phyloP scores from a whole-genome alignment of 306 rosid genomes.

The barrel medic (Medicago truncatula) region DNA sequence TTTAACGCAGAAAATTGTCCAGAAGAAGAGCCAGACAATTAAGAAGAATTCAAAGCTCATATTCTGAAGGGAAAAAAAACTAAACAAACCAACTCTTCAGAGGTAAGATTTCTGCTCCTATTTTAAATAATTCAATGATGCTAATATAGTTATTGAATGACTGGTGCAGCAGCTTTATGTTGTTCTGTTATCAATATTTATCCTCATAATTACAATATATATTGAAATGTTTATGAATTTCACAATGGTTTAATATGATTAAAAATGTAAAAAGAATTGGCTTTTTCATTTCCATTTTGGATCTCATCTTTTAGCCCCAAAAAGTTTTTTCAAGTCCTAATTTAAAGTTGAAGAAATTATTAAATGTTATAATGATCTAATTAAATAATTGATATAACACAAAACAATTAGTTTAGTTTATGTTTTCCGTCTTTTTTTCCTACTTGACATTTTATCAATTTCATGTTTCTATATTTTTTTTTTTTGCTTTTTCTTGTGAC shows the following conservation, averaged over 20 bases:
- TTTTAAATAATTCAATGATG: too few species aligned
- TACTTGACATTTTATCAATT: constrained; percentile 2
- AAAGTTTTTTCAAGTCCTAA: neutral
- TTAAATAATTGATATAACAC: constrained; percentile 15
- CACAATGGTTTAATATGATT: neutral
- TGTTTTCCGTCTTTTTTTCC: constrained; percentile 14
- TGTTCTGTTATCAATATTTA: constrained; percentile 7
- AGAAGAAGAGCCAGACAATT: too few species aligned
- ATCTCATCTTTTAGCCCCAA: neutral
- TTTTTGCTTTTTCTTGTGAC: too few species aligned
- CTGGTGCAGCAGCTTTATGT: neutral
- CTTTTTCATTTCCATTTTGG: constrained; percentile 13
- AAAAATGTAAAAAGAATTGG: constrained; percentile 1
- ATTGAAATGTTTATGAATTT: neutral
- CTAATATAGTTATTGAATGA: too few species aligned
- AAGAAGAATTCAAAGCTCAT: too few species aligned
- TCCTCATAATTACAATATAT: constrained; percentile 24
- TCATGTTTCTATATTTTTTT: neutral
- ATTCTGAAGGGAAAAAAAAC: too few species aligned
- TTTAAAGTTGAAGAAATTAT: constrained; percentile 16
- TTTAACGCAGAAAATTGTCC: too few species aligned
- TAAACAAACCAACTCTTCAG: too few species aligned
- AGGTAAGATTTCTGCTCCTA: too few species aligned
- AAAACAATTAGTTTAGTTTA: neutral
- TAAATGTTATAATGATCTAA: neutral